Percentiles rank a stretch among this genome's conserved stretches.
phyloP scores from a whole-genome alignment of 2,329 filamentous ascomycete species.

The Xylaria sp. region DNA sequence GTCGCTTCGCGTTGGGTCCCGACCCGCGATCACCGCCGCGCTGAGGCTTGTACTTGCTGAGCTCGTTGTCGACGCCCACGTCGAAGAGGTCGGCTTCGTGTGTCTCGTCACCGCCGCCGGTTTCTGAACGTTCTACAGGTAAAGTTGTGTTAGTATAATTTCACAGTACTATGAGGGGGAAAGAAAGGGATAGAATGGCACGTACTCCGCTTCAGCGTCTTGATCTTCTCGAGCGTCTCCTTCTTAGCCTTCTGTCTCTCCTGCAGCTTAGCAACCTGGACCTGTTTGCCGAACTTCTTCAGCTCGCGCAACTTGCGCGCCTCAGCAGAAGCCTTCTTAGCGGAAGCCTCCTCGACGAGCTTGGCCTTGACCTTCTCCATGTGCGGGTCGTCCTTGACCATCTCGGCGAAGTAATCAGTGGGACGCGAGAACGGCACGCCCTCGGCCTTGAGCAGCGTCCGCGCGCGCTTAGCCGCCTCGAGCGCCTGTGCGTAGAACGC shows the following conservation, averaged over 20 bases:
- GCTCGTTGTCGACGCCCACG: slow-evolving; percentile 70
- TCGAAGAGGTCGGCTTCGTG: slow-evolving; percentile 89
- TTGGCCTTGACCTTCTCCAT: slow-evolving; percentile 96
- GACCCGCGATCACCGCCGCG: slow-evolving; percentile 38
- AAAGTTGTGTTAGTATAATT: slow-evolving; percentile 4
- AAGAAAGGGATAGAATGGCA: not conserved
- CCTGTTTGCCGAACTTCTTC: slow-evolving; percentile 99
- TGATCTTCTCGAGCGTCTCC: slow-evolving; percentile 93
- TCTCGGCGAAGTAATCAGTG: slow-evolving; percentile 95
- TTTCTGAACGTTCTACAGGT: slow-evolving; percentile 71
- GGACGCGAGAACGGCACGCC: slow-evolving; percentile 82
- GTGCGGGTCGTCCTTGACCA: slow-evolving; percentile 97
- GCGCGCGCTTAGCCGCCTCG: slow-evolving; percentile 68
- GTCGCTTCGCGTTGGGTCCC: slow-evolving; percentile 63
- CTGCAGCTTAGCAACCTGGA: slow-evolving; percentile 92
- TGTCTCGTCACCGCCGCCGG: slow-evolving; percentile 51
- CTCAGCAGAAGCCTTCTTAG: slow-evolving; percentile 87
- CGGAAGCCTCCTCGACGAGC: slow-evolving; percentile 83
- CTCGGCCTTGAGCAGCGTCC: slow-evolving; percentile 72
- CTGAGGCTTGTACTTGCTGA: slow-evolving; percentile 44
- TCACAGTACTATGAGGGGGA: not conserved
- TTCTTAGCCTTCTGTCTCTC: slow-evolving; percentile 89
- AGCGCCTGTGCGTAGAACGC: slow-evolving; percentile 90
- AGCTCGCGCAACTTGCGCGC: slow-evolving; percentile 87
- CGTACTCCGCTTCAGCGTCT: slow-evolving; percentile 89